Percentiles rank a stretch among this genome's conserved stretches.
These are phyloP conservation scores for Filobasidium floriforme DNA, from an alignment of 768 basidiomycete species.

Conservation along the genomic window DNA sequence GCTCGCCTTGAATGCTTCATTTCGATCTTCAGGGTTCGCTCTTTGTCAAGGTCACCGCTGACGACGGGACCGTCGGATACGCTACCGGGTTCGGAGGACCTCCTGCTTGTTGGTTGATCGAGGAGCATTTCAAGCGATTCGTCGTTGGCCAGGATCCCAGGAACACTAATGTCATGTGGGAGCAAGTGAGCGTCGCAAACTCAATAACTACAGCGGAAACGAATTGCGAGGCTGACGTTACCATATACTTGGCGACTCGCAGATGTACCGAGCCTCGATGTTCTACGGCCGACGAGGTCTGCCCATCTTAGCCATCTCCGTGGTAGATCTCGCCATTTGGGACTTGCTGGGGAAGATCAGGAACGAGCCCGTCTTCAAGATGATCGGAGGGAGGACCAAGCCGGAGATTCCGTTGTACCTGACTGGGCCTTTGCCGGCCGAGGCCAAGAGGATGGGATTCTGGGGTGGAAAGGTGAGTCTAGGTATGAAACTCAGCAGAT, in stretches of 20 bases:
- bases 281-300: slow-evolving; percentile 48
- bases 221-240: not conserved
- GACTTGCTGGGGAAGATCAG: slow-evolving; percentile 47
- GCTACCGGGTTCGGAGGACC: slow-evolving; percentile 47
- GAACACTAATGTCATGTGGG: slow-evolving; percentile 47
- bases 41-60: slow-evolving; percentile 46
- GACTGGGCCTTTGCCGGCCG: slow-evolving; percentile 44
- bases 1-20: not conserved
- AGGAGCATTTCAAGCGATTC: slow-evolving; percentile 47
- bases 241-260: not conserved
- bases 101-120: slow-evolving; percentile 47
- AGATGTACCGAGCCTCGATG: slow-evolving; percentile 44
- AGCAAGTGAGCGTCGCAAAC: slow-evolving; percentile 33
- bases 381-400: slow-evolving; percentile 47
- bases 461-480: slow-evolving; percentile 44
- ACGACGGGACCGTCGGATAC: slow-evolving; percentile 46
- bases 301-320: slow-evolving; percentile 45
- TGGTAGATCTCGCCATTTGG: slow-evolving; percentile 47
- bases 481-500: not conserved
- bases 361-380: slow-evolving; percentile 47
- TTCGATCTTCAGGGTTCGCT: slow-evolving; percentile 33
- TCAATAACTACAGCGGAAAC: not conserved
- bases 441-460: slow-evolving; percentile 46
- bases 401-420: slow-evolving; percentile 46
- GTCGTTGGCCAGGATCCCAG: slow-evolving; percentile 46